Percentiles rank a stretch among this genome's conserved stretches.
Conservation (phyloP, 2,329 filamentous ascomycete genomes). For the Juglanconis oblonga region DNA sequence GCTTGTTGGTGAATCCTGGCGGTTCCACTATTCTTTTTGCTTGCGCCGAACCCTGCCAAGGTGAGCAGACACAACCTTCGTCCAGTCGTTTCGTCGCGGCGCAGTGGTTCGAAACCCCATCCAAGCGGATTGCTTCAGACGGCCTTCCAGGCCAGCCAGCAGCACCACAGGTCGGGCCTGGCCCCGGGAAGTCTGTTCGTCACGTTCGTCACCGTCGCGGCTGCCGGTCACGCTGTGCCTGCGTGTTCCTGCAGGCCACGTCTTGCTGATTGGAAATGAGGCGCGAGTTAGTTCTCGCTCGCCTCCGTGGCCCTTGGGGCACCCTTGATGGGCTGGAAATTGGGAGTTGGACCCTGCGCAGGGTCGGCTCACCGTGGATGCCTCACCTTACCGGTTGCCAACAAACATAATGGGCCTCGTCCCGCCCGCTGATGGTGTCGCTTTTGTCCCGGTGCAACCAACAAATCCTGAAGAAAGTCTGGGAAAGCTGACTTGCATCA, state of each 20-base stretch:
- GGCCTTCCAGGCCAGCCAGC: constrained; percentile 2
- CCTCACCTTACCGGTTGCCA: constrained; percentile 5
- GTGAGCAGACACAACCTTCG: constrained; percentile 8
- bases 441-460: neutral
- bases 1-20: neutral
- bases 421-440: neutral
- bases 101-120: constrained; percentile 9
- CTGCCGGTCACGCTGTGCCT: neutral
- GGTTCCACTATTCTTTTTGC: constrained; percentile 9
- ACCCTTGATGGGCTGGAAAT: constrained; percentile 3
- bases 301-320: neutral
- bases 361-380: constrained; percentile 8
- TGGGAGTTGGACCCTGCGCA: constrained; percentile 7
- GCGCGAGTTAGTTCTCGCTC: constrained; percentile 9
- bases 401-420: constrained; percentile 13
- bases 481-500: constrained; percentile 6
- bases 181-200: neutral
- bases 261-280: constrained; percentile 8
- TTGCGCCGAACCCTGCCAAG: neutral
- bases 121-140: constrained; percentile 9
- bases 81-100: constrained; percentile 17
- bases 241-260: constrained; percentile 7
- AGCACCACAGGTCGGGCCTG: constrained; percentile 4
- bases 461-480: constrained; percentile 1
- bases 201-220: neutral